phyloP scores from a whole-genome alignment of 129 eudicot genomes.

The Apium graveolens region DNA sequence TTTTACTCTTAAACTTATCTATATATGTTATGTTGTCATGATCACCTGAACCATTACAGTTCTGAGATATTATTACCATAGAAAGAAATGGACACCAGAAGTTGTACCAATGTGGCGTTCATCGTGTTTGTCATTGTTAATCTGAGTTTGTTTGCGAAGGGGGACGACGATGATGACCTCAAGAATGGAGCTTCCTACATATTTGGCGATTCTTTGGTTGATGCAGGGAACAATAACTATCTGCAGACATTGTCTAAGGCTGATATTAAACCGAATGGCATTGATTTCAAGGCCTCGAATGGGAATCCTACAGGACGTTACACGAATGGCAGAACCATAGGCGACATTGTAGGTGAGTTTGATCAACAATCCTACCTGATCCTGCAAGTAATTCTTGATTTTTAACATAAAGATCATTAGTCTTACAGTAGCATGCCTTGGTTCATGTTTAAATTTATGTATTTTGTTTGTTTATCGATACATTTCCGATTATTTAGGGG shows the following conservation, averaged over 20 bases:
- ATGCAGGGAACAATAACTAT: conserved; percentile 91
- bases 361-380: background rate
- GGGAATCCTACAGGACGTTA: conserved; percentile 90
- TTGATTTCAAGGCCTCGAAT: conserved; percentile 69
- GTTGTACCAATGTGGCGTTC: conserved; percentile 15
- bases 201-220: conserved; percentile 97
- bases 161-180: conserved; percentile 22
- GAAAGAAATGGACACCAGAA: conserved; percentile 21
- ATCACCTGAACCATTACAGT: background rate
- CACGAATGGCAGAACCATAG: conserved; percentile 92
- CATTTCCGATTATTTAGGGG: conserved; percentile 39
- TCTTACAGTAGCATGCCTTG: no score
- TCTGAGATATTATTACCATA: background rate
- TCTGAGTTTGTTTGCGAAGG: conserved; percentile 15
- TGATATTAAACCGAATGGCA: conserved; percentile 71
- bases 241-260: conserved; percentile 77
- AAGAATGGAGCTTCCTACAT: conserved; percentile 77
- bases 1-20: background rate
- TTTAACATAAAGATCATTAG: background rate
- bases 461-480: background rate
- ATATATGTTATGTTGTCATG: background rate
- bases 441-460: background rate
- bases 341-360: conserved; percentile 80
- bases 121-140: conserved; percentile 17
- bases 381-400: background rate